Base-by-base conservation (phyloP, 768 basidiomycete genomes). In the Xerocomus spinulosus region DNA sequence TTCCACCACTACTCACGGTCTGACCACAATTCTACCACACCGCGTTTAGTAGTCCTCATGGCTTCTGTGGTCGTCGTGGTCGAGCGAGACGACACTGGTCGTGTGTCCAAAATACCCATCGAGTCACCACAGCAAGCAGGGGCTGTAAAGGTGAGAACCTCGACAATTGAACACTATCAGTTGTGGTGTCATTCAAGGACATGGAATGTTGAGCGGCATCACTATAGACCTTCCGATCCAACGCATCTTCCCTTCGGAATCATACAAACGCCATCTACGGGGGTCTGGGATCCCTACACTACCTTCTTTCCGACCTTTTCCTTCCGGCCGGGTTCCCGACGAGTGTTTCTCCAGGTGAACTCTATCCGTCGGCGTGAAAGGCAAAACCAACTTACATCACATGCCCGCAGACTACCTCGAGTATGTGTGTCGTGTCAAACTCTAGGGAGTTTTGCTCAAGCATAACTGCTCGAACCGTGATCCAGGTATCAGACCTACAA, bases 401-500 rank as follows among this genome's bases (percentile, higher is more conserved):
- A 23, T 14, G 6, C 38, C 15, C 10, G n/a, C 54, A 82, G 81
- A 82, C 59, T 83, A 82, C 60, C 63, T 79, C 44, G 64, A 70
- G 81, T 81, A 56, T 51, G 75, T 54, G 15, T 46, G 34, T 41
- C 17, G 5, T 46, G 13, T 24, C 46, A 20, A 12, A 24, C 8
- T 47, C 46, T 42, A 17, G 17, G 17, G 45, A 44, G 28, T 42
- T 51, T 38, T 36, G 47, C 58, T 50, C 25, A 46, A 29, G 14
- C 25, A 12, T n/a, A 9, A 33, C 9, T 45, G 6, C 10, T 18
- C n/a, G n/a, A 15, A 6, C 36, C 13, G 12, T 25, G 17, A 52
- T 42, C 37, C 55, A 85, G 83, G 50, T 86, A 83, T 55, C 83
- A 86, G 59, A 67, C 81, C 13, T 73, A 78, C 54, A 85, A 86